Conservation (phyloP, 192 early-diverging fungal genomes). For the Funneliformis mosseae region DNA sequence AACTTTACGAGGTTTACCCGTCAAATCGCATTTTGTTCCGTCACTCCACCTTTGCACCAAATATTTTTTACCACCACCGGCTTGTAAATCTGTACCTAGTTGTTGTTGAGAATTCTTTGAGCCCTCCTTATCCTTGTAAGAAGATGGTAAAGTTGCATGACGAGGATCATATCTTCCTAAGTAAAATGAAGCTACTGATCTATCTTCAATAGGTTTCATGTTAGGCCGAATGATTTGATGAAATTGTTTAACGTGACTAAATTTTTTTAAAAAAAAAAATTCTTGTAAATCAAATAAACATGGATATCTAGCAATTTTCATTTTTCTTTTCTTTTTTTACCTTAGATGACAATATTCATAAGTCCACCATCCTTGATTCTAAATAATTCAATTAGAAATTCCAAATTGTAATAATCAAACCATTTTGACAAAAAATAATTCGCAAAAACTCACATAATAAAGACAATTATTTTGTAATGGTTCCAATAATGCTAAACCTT, state of each 20-base stretch:
- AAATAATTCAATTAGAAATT: not conserved
- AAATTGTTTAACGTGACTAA: conserved; percentile 61
- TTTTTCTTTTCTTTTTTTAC: no score
- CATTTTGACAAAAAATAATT: not conserved
- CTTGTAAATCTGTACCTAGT: conserved; percentile 43
- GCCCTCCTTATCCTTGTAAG: conserved; percentile 25
- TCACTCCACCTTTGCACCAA: conserved; percentile 72
- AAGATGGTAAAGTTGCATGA: conserved; percentile 28
- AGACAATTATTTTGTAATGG: conserved; percentile 56
- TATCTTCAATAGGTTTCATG: conserved; percentile 31
- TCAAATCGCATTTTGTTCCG: conserved; percentile 78
- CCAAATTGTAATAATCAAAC: not conserved
- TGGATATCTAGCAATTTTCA: not conserved
- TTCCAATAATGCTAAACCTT: conserved; percentile 61
- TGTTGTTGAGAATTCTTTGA: conserved; percentile 1
- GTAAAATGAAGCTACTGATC: conserved; percentile 14
- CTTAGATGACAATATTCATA: conserved; percentile 84
- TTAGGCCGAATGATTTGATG: conserved; percentile 39
- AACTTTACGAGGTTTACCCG: conserved; percentile 63
- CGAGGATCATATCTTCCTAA: conserved; percentile 36
- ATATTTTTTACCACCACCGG: conserved; percentile 55
- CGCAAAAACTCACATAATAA: conserved; percentile 39
- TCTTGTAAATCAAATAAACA: not conserved
- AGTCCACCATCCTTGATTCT: conserved; percentile 65
- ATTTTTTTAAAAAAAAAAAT: not conserved